Evolutionary conservation across 2,329 filamentous ascomycete genomes (phyloP).

Genomic region (Stagonosporopsis vannaccii): DNA sequence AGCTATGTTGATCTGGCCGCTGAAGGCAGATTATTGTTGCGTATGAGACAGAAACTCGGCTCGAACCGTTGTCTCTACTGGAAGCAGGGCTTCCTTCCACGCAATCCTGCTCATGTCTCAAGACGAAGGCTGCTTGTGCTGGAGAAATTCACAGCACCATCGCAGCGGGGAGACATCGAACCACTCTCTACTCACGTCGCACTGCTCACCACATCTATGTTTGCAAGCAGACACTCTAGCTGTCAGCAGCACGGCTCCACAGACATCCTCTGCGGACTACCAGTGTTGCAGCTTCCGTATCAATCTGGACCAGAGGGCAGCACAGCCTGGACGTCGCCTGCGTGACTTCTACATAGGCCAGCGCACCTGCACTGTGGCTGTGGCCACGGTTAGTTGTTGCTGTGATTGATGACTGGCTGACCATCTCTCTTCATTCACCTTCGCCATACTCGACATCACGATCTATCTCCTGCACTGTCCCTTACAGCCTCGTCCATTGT

Average conservation of each 20-base stretch:
- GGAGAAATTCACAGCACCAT: background rate
- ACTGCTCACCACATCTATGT: background rate
- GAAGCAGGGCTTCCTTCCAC: background rate
- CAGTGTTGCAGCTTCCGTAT: background rate
- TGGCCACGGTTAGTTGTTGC: background rate
- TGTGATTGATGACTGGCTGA: background rate
- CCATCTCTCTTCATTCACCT: conserved; percentile 1
- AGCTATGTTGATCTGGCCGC: too few species aligned
- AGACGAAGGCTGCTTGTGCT: background rate
- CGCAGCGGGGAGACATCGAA: background rate
- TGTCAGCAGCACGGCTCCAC: background rate
- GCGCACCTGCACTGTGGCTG: background rate
- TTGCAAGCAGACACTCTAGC: background rate
- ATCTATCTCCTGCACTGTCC: conserved; percentile 2
- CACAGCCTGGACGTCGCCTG: background rate
- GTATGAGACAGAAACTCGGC: too few species aligned
- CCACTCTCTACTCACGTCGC: background rate
- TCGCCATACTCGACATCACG: conserved; percentile 2
- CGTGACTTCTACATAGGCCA: conserved; percentile 6
- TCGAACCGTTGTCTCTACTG: background rate
- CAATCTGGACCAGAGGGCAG: background rate
- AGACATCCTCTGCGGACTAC: background rate
- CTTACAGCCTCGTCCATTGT: background rate
- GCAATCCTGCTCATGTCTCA: background rate
- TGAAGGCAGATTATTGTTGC: too few species aligned